Conservation (phyloP, 768 basidiomycete genomes). For the Tephrocybe sp. region DNA sequence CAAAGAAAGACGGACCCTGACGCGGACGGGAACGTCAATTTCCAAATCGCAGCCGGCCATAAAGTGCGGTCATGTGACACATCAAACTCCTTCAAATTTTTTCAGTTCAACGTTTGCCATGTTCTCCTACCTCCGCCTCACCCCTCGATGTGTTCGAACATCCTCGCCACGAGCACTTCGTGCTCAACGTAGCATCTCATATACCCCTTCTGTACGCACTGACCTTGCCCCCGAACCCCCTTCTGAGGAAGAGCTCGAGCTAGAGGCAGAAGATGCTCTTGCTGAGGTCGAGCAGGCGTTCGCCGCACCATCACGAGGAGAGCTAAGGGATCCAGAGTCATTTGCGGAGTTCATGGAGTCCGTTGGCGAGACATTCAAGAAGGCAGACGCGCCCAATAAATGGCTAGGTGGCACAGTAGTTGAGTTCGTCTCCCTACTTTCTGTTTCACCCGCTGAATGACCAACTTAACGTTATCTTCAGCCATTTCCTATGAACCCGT, state of each 20-base stretch:
- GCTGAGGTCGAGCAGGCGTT: too few relatives aligned
- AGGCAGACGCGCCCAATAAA: conserved; percentile 46
- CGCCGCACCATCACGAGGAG: neutral
- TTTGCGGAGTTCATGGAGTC: conserved; percentile 41
- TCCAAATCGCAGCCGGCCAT: conserved; percentile 18
- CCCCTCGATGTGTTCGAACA: conserved; percentile 26
- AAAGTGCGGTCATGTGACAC: conserved; percentile 28
- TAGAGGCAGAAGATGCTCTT: too few relatives aligned
- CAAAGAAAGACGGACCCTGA: too few relatives aligned
- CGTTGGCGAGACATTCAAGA: conserved; percentile 40
- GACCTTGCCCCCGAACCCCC: conserved; percentile 26
- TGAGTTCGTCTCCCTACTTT: conserved; percentile 33
- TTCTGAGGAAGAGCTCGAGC: conserved; percentile 13
- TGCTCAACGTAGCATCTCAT: conserved; percentile 25
- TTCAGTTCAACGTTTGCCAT: conserved; percentile 23
- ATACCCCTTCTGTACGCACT: conserved; percentile 20
- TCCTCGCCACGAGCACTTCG: conserved; percentile 25
- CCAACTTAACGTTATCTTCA: conserved; percentile 27
- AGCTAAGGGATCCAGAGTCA: conserved; percentile 23
- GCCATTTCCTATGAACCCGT: conserved; percentile 86
- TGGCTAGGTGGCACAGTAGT: conserved; percentile 64
- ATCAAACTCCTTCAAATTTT: conserved; percentile 31
- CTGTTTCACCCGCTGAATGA: conserved; percentile 4
- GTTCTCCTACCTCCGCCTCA: conserved; percentile 33
- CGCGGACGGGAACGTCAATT: neutral